phyloP scores from a whole-genome alignment of 306 rosid species.

The Citrullus colocynthis region DNA sequence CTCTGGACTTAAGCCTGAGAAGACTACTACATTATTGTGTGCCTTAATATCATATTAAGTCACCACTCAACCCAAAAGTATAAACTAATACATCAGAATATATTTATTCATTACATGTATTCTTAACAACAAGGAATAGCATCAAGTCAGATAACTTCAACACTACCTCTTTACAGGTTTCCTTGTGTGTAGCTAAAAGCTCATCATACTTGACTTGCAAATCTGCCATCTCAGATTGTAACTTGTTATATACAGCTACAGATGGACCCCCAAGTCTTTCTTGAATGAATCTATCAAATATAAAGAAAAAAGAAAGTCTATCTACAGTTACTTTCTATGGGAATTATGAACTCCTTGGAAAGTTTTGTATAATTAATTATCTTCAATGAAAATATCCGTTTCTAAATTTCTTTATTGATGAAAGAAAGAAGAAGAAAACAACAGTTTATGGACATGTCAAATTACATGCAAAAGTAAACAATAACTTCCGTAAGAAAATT shows the following conservation, averaged over 20 bases:
- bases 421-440: not conserved
- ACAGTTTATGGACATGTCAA: not conserved
- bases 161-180: slow-evolving; percentile 62
- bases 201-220: slow-evolving; percentile 51
- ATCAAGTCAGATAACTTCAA: not conserved
- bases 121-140: not conserved
- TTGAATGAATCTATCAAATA: slow-evolving; percentile 57
- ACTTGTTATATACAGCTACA: slow-evolving; percentile 46
- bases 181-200: slow-evolving; percentile 49
- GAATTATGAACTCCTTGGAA: not conserved
- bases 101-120: not conserved
- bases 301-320: slow-evolving; percentile 3
- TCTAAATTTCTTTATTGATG: not conserved
- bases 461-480: not conserved
- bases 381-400: not conserved
- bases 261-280: slow-evolving; percentile 78
- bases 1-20: not conserved
- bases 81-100: not conserved
- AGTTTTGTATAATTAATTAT: not conserved
- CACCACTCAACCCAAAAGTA: not conserved
- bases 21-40: not conserved
- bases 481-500: not conserved
- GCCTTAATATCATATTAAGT: not conserved
- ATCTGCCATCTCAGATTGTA: slow-evolving; percentile 67
- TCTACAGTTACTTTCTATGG: not conserved